phyloP scores from a whole-genome alignment of 2,329 filamentous ascomycete genomes.

The Waltergamsia citrina region DNA sequence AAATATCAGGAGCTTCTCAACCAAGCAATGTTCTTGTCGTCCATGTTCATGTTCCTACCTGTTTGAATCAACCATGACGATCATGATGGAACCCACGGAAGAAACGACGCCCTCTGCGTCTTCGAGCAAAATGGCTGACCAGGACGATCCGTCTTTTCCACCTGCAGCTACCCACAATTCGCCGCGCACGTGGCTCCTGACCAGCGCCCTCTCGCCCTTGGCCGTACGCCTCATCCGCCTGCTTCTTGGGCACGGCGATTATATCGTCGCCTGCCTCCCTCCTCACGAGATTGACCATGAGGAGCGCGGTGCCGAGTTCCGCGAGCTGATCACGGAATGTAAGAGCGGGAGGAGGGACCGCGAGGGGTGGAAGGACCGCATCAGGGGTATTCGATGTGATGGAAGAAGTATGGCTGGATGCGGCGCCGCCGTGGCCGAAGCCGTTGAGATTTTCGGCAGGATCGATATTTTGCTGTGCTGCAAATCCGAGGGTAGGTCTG shows the following conservation, averaged over 20 bases:
- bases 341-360: conserved; percentile 52
- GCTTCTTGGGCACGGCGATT: conserved; percentile 84
- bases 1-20: no score
- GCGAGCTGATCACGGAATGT: conserved; percentile 64
- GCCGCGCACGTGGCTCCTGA: conserved; percentile 89
- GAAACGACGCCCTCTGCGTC: no score
- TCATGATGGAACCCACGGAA: no score
- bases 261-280: conserved; percentile 74
- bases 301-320: conserved; percentile 67
- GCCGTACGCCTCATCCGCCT: conserved; percentile 73
- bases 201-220: conserved; percentile 75
- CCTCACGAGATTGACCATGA: conserved; percentile 72
- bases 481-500: conserved; percentile 63
- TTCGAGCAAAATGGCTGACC: conserved; percentile 7
- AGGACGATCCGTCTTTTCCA: conserved; percentile 7
- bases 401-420: conserved; percentile 59
- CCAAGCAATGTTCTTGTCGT: no score
- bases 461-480: conserved; percentile 89
- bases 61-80: no score
- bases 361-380: conserved; percentile 72
- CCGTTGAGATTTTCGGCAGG: conserved; percentile 71
- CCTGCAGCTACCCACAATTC: conserved; percentile 54
- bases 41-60: no score
- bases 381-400: conserved; percentile 57
- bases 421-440: conserved; percentile 79